Evolutionary conservation across 352 stramenopile genomes (phyloP).

Genomic region (Globisporangium echinulatum): DNA sequence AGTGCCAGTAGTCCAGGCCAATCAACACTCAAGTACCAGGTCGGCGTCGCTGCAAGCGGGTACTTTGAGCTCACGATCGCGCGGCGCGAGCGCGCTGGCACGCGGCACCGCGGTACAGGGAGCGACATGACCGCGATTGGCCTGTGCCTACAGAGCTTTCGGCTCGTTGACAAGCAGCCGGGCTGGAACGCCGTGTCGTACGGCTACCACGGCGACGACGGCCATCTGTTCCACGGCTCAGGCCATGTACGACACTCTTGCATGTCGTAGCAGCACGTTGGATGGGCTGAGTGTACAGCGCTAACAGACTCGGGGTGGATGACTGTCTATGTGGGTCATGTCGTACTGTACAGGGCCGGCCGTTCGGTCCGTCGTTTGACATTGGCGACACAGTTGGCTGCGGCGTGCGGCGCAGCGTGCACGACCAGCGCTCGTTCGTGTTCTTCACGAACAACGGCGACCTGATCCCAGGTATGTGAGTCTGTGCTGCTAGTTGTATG

Average conservation of each 20-base stretch:
- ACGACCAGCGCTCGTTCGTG: constrained; percentile 29
- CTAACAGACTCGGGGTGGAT: constrained; percentile 6
- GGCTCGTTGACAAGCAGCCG: constrained; percentile 56
- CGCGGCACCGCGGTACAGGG: constrained; percentile 9
- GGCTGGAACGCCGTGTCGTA: constrained; percentile 60
- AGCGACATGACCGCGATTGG: constrained; percentile 62
- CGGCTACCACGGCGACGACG: constrained; percentile 79
- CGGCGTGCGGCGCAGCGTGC: constrained; percentile 44
- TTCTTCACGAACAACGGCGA: constrained; percentile 75
- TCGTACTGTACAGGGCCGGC: constrained; percentile 25
- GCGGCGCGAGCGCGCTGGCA: constrained; percentile 11
- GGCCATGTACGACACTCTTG: constrained; percentile 24
- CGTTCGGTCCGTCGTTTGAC: constrained; percentile 58
- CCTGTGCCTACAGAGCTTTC: constrained; percentile 42
- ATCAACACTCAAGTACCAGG: constrained; percentile 18
- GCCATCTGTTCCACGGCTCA: constrained; percentile 50
- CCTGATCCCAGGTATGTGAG: constrained; percentile 29
- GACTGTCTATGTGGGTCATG: constrained; percentile 8
- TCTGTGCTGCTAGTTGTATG: not conserved
- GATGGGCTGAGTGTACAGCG: not conserved
- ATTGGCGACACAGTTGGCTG: constrained; percentile 66
- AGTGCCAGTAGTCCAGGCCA: too few relatives aligned
- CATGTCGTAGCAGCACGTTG: constrained; percentile 15
- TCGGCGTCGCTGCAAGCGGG: constrained; percentile 48
- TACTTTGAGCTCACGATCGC: constrained; percentile 76